Evolutionary conservation across 2,329 filamentous ascomycete species (phyloP).

Genomic region (Alternaria sp.): DNA sequence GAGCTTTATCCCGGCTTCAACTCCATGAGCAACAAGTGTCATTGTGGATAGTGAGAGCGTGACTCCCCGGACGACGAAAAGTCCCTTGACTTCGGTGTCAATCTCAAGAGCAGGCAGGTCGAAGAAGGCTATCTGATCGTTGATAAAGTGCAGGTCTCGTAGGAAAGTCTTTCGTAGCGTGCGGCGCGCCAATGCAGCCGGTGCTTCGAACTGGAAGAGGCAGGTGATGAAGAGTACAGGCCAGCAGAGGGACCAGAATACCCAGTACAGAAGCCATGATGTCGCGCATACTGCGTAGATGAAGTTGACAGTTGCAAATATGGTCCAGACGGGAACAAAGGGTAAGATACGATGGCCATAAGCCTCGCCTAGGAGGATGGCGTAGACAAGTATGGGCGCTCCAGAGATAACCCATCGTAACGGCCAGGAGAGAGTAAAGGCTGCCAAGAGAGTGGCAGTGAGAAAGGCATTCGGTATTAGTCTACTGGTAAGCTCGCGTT

Average conservation of each 20-base stretch:
- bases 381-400: conserved; percentile 47
- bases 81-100: conserved; percentile 59
- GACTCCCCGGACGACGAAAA: conserved; percentile 60
- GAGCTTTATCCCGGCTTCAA: conserved; percentile 61
- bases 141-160: conserved; percentile 57
- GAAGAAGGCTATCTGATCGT: conserved; percentile 59
- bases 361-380: conserved; percentile 45
- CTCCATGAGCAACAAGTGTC: conserved; percentile 58
- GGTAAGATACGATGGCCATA: conserved; percentile 51
- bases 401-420: conserved; percentile 52
- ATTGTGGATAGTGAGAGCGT: conserved; percentile 59
- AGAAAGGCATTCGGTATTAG: conserved; percentile 22
- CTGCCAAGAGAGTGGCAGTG: conserved; percentile 9
- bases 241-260: conserved; percentile 53
- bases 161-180: conserved; percentile 47
- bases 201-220: conserved; percentile 55
- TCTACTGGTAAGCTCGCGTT: conserved; percentile 19
- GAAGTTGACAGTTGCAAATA: conserved; percentile 56
- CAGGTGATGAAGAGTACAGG: conserved; percentile 51
- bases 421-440: conserved; percentile 24
- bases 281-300: conserved; percentile 56
- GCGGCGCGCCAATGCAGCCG: conserved; percentile 46
- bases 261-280: conserved; percentile 59
- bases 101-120: conserved; percentile 61
- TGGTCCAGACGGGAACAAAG: conserved; percentile 54